Evolutionary conservation across 1,139 yeast genomes (phyloP).

Genomic region (Blastobotrys serpentis): DNA sequence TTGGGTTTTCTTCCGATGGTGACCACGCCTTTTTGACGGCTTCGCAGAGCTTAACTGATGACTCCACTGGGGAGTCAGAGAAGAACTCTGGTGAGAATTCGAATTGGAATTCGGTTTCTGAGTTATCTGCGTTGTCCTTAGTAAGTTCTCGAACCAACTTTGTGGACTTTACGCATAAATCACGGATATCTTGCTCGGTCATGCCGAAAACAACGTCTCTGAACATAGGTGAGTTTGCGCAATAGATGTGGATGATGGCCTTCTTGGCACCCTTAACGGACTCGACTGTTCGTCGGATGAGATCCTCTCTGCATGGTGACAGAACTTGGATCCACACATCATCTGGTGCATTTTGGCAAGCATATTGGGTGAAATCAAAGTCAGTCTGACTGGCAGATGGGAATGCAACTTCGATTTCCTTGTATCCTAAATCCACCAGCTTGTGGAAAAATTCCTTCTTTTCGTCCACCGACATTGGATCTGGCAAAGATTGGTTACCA

Average conservation of each 20-base stretch:
- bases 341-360: slow-evolving; percentile 88
- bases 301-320: slow-evolving; percentile 88
- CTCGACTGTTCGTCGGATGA: slow-evolving; percentile 86
- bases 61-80: slow-evolving; percentile 83
- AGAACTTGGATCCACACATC: slow-evolving; percentile 92
- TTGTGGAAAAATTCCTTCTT: slow-evolving; percentile 86
- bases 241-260: slow-evolving; percentile 87
- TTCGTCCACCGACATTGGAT: slow-evolving; percentile 90
- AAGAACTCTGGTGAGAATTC: slow-evolving; percentile 96
- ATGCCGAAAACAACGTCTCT: slow-evolving; percentile 88
- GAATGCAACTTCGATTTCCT: slow-evolving; percentile 95
- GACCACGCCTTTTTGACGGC: slow-evolving; percentile 96
- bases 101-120: slow-evolving; percentile 78
- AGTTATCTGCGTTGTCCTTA: slow-evolving; percentile 76
- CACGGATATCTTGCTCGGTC: slow-evolving; percentile 74
- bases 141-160: slow-evolving; percentile 77
- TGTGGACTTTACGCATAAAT: slow-evolving; percentile 79
- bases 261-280: slow-evolving; percentile 83
- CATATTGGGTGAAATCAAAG: slow-evolving; percentile 91
- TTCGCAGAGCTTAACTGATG: slow-evolving; percentile 81
- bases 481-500: slow-evolving; percentile 96
- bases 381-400: slow-evolving; percentile 96
- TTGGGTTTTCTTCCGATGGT: slow-evolving; percentile 77
- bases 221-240: slow-evolving; percentile 90
- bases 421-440: slow-evolving; percentile 85